Conservation (phyloP, 169 alveolate genomes). For the Theileria orientalis region DNA sequence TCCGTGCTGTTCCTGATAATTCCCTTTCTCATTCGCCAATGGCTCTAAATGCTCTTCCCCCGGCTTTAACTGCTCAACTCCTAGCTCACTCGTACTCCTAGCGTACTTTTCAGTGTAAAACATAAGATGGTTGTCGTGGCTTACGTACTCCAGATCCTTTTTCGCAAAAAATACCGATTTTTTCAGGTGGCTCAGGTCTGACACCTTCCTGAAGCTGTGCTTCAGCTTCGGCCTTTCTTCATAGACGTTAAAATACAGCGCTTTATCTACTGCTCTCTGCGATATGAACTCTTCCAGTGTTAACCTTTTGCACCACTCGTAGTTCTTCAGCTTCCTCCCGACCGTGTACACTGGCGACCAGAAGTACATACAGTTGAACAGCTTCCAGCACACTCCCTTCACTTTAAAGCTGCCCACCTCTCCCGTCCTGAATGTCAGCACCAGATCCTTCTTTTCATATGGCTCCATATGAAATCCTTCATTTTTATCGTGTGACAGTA, state of each 20-base stretch:
- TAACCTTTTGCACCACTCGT: background rate
- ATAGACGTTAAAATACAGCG: background rate
- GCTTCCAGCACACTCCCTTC: conserved; percentile 54
- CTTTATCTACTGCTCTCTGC: background rate
- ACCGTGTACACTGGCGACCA: conserved; percentile 56
- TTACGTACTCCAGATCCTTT: background rate
- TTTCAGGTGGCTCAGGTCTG: background rate
- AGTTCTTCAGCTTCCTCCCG: conserved; percentile 2
- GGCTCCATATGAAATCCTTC: conserved; percentile 23
- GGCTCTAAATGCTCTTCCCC: too few relatives aligned
- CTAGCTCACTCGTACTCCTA: too few relatives aligned
- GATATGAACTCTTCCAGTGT: background rate
- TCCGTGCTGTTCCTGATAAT: too few relatives aligned
- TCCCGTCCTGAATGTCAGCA: conserved; percentile 27
- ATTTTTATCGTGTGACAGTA: background rate
- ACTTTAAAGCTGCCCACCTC: conserved; percentile 20
- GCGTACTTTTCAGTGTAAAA: background rate
- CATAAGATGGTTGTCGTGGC: background rate
- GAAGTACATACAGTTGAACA: conserved; percentile 34
- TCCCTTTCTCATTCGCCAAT: background rate
- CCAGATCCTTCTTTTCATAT: conserved; percentile 27
- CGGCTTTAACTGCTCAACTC: background rate
- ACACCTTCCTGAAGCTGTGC: background rate
- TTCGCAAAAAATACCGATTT: background rate
- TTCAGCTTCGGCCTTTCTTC: background rate